These are phyloP conservation scores for Tripterygium wilfordii DNA, from an alignment of 177 flowering plant species.

Conservation along the genomic window DNA sequence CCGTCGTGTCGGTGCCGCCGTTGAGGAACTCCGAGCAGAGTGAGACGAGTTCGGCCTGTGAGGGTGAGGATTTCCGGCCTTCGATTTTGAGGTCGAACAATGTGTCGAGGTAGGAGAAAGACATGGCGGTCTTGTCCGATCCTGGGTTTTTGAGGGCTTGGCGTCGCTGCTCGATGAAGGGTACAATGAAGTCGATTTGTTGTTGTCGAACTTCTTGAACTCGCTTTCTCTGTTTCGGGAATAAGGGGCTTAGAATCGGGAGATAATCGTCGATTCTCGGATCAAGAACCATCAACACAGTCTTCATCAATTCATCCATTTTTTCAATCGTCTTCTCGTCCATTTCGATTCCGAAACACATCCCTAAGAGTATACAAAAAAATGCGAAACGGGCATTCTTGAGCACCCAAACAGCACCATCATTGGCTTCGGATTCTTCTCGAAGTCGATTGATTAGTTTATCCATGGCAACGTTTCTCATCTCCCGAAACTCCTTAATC, in stretches of 20 bases:
- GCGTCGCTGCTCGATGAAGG: constrained; percentile 53
- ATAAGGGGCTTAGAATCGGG: constrained; percentile 65
- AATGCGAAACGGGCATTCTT: constrained; percentile 72
- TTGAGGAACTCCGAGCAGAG: constrained; percentile 91
- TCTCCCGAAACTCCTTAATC: constrained; percentile 45
- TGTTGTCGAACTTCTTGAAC: constrained; percentile 48
- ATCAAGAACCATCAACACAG: constrained; percentile 50
- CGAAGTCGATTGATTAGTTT: constrained; percentile 38
- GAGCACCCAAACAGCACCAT: constrained; percentile 60
- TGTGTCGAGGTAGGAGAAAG: constrained; percentile 83
- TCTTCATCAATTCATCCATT: constrained; percentile 62
- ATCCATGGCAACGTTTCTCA: constrained; percentile 59
- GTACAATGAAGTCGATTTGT: constrained; percentile 57
- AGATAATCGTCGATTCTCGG: constrained; percentile 84
- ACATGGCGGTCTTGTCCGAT: constrained; percentile 24
- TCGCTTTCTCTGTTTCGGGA: constrained; percentile 56
- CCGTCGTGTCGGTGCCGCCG: constrained; percentile 97
- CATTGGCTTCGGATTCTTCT: constrained; percentile 42
- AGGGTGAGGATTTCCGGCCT: constrained; percentile 50
- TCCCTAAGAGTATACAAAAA: constrained; percentile 66
- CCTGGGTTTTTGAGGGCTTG: constrained; percentile 27
- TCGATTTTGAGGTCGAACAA: constrained; percentile 72
- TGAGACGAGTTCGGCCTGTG: constrained; percentile 61
- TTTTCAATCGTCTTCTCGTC: constrained; percentile 43
- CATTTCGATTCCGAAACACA: constrained; percentile 92